Evolutionary conservation across 257 asterid genomes (phyloP), one percentile per base, ranked within the genome.

Genomic region (Nemophila menziesii): DNA sequence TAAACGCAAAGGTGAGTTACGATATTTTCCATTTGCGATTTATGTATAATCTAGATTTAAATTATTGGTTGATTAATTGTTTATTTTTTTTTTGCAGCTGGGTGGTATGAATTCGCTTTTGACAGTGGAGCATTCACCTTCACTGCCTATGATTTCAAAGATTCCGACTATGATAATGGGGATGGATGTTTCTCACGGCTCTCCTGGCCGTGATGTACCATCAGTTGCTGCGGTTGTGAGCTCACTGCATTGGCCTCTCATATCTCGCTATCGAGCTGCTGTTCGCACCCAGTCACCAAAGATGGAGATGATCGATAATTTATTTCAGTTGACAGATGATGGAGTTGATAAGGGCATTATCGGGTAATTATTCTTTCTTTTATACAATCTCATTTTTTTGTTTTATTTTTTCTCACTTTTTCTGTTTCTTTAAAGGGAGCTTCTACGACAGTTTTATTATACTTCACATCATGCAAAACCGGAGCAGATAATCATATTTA

Each of bases 141-240:
- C 68, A 0, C 49, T 72, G 8, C 80, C 85, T 8, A 18, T 60
- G 27, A 63, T 76, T 37, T 76, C 72, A 6, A 21, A 34, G 42
- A 65, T 65, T 0, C 85, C 94, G 13, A 82, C 94, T 0, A 55
- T 82, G 8, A 76, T 82, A 0, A 22, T 75, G 9, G 94, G 94
- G n/a, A 82, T 82, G 94, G 94, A 82, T 38, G 94, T 82, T 11
- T 82, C 94, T 8, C 94, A 82, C 49, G 92, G 84, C 39, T 73
- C 94, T 14, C 79, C 94, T 20, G 83, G 92, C 33, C 82, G 73
- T n/a, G 92, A 76, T 22, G 66, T 72, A 43, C 92, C 94, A 5
- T 83, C 94, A 19, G 60, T 79, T 57, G 86, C 89, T 22, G 92
- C 92, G 55, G 94, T 79, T 18, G 94, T 74, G 13, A 74, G 84